Percentiles rank a stretch among this genome's conserved stretches.
Evolutionary conservation across 176 grass and related monocot species (phyloP).

Genomic region (Paspalum notatum): DNA sequence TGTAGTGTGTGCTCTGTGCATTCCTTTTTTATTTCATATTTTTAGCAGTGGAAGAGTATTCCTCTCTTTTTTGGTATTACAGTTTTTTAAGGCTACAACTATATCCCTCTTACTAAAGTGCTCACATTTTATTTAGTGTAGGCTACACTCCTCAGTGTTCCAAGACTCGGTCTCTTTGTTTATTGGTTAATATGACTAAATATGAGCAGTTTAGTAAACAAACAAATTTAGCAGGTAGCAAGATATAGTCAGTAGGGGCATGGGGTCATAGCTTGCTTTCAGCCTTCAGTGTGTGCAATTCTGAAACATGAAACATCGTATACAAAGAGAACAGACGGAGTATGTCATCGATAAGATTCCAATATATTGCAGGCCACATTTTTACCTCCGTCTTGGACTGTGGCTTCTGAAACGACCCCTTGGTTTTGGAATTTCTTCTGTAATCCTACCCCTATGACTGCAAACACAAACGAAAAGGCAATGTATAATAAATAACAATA

Average conservation of each 20-base stretch:
- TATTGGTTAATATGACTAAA: background rate
- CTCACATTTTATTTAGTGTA: background rate
- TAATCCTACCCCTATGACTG: conserved; percentile 76
- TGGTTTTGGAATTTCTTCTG: conserved; percentile 55
- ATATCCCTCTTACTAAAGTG: background rate
- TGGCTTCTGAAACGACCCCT: conserved; percentile 62
- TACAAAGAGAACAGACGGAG: background rate
- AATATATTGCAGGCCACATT: background rate
- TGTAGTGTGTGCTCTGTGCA: background rate
- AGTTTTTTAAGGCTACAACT: background rate
- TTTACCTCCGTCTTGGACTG: conserved; percentile 68
- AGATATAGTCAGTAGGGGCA: background rate
- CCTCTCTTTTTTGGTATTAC: background rate
- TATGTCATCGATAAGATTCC: background rate
- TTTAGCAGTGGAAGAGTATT: background rate
- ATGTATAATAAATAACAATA: background rate
- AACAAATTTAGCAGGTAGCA: conserved; percentile 1
- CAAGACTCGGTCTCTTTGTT: no score
- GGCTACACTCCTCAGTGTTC: no score
- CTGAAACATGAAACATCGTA: background rate
- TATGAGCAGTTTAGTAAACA: background rate
- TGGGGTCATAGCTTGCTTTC: background rate
- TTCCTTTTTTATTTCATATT: background rate
- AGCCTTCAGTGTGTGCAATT: background rate
- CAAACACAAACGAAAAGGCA: background rate